phyloP scores from a whole-genome alignment of 305 asterid species.

The Fraxinus angustifolia region DNA sequence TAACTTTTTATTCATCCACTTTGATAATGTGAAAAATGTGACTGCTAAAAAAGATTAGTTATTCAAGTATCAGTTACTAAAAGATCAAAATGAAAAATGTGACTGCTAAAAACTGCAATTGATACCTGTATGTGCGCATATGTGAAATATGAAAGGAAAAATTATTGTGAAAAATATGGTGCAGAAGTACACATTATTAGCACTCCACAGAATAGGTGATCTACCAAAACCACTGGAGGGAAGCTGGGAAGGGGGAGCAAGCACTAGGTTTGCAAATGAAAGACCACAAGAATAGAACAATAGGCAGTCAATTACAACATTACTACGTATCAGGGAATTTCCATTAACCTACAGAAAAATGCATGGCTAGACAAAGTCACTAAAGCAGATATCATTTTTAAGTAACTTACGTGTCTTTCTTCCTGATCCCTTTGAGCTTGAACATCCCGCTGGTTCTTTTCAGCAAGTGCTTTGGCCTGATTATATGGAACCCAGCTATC shows the following conservation, averaged over 20 bases:
- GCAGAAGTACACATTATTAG: neutral
- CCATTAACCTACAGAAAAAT: slow-evolving; percentile 4
- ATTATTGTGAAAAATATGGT: neutral
- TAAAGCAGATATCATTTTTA: neutral
- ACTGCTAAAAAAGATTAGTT: neutral
- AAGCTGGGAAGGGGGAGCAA: neutral
- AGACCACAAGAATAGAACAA: neutral
- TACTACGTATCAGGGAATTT: slow-evolving; percentile 5
- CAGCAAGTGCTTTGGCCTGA: slow-evolving; percentile 96
- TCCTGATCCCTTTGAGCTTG: slow-evolving; percentile 93
- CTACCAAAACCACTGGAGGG: slow-evolving; percentile 13
- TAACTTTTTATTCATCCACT: neutral
- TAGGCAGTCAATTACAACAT: slow-evolving; percentile 3
- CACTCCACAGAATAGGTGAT: slow-evolving; percentile 2
- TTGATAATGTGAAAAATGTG: neutral
- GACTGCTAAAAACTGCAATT: slow-evolving; percentile 14
- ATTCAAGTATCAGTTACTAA: slow-evolving; percentile 1
- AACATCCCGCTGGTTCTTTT: slow-evolving; percentile 91
- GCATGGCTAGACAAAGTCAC: neutral
- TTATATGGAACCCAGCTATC: slow-evolving; percentile 23
- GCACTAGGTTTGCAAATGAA: slow-evolving; percentile 6
- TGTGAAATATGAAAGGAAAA: neutral
- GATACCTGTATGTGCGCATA: neutral
- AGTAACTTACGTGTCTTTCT: slow-evolving; percentile 88
- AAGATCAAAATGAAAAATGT: neutral